Conservation (phyloP, 2,329 filamentous ascomycete species). For the Aspergillus sp. region DNA sequence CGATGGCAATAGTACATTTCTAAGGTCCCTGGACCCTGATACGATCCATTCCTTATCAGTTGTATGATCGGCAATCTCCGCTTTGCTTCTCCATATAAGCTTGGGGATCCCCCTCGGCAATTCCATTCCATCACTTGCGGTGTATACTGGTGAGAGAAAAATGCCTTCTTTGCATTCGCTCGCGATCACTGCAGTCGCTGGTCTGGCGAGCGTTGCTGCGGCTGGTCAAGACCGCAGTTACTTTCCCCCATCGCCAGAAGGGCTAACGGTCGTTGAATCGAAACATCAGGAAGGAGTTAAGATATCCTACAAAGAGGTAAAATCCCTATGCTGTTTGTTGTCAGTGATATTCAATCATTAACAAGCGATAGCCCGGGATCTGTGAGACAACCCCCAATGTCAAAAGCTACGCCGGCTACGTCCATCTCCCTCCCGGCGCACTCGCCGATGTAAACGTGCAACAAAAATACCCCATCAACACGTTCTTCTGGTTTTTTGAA, state of each 20-base stretch:
- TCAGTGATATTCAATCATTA: too few relatives aligned
- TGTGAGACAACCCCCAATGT: conserved; percentile 54
- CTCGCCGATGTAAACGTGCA: conserved; percentile 31
- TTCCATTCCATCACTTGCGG: too few relatives aligned
- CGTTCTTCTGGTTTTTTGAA: conserved; percentile 62
- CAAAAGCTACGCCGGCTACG: conserved; percentile 54
- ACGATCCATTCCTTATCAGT: too few relatives aligned
- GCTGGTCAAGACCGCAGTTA: conserved; percentile 24
- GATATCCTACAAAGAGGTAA: conserved; percentile 43
- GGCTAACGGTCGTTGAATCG: conserved; percentile 36
- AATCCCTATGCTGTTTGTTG: too few relatives aligned
- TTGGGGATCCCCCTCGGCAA: too few relatives aligned
- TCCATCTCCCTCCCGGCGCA: conserved; percentile 48
- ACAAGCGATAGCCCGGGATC: conserved; percentile 33
- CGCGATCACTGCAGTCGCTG: conserved; percentile 4
- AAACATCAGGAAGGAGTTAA: conserved; percentile 37
- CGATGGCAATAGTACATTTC: neutral
- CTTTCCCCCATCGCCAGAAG: conserved; percentile 38
- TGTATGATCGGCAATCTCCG: neutral
- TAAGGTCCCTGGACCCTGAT: neutral
- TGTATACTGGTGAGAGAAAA: neutral
- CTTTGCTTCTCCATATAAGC: neutral
- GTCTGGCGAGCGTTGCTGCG: conserved; percentile 13
- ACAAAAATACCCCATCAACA: conserved; percentile 54
- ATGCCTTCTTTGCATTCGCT: neutral